Evolutionary conservation across 176 grass and related monocot genomes (phyloP), one percentile per base, ranked within the genome.

Genomic region (Bromus sterilis): DNA sequence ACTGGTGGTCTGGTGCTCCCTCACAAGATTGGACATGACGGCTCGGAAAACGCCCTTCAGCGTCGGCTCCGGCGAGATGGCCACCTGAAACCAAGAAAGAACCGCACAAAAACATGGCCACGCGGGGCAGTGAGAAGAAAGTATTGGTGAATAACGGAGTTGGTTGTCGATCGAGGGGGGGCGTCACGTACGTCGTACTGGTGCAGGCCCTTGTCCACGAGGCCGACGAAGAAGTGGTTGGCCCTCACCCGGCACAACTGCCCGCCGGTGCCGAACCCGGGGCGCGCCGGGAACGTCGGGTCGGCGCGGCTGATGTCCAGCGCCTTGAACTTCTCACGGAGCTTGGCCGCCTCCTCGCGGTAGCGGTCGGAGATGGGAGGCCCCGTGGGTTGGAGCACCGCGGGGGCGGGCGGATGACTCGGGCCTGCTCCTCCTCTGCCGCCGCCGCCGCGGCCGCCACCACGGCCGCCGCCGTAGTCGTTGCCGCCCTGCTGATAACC

Each of bases 191-290:
- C 94, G 66, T 93, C 84, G 34, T 97, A 97, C 3, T 89, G 89
- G 40, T 89, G 67, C 56, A 97, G 76, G 46, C 74, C 70, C 68
- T 89, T 87, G 55, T 93, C 83, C 11, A 63, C 62, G 43, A 97
- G 78, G 69, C 82, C 74, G 32, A 83, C 87, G 28, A 97, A 85
- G 82, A 93, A 93, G 53, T 91, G 89, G 78, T 97, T 97, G 31
- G 87, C 91, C 77, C 43, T 93, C 24, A 97, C 30, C 9, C 75
- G 0, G 58, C 82, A 87, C 34, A 11, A 25, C 0, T 5, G 2
- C 10, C 87, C 87, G 4, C 0, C 5, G 2, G 1, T 23, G n/a
- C 87, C 85, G 7, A 66, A 77, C 2, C 87, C 87, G 4, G 87
- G 87, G 26, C 93, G 78, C n/a, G n/a, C 16, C 0, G 89, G 89